Conservation (phyloP, 805 yeast genomes). For the Scheffersomyces coipomensis region DNA sequence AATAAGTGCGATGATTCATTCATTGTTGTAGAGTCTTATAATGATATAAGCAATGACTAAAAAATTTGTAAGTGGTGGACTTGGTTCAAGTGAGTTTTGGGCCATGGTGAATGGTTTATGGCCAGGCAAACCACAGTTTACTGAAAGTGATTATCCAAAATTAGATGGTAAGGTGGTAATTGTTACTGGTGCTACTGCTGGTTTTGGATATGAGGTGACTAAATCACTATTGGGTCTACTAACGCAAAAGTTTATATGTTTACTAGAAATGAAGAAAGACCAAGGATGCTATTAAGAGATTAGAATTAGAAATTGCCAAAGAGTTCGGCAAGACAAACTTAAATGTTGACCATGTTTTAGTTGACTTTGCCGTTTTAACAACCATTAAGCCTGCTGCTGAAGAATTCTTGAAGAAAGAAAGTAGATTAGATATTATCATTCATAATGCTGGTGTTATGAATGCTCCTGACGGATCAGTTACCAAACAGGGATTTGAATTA, state of each 20-base stretch:
- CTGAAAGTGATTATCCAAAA: constrained; percentile 19
- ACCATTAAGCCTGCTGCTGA: constrained; percentile 37
- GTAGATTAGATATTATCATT: constrained; percentile 17
- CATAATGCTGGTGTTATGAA: constrained; percentile 25
- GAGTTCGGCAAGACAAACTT: constrained; percentile 5
- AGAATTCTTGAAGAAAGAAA: constrained; percentile 12
- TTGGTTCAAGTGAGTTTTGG: too few relatives aligned
- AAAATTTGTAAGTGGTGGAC: too few relatives aligned
- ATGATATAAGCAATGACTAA: too few relatives aligned
- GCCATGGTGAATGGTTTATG: constrained; percentile 2
- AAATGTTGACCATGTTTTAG: constrained; percentile 15
- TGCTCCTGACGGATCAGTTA: constrained; percentile 24
- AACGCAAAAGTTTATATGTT: constrained; percentile 32
- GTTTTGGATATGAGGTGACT: constrained; percentile 27
- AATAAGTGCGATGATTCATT: too few relatives aligned
- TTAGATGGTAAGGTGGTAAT: constrained; percentile 32
- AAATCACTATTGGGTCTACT: constrained; percentile 24
- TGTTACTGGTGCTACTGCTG: constrained; percentile 39
- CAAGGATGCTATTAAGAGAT: constrained; percentile 18
- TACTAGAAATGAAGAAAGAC: constrained; percentile 33
- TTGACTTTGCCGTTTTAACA: constrained; percentile 41
- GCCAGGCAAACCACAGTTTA: constrained; percentile 4
- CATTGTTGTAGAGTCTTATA: too few relatives aligned
- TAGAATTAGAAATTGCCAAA: constrained; percentile 19
- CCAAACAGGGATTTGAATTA: constrained; percentile 43